A percentile compares a stretch with the other conserved stretches of the same genome.
phyloP scores from a whole-genome alignment of 192 early-diverging fungal genomes.

The Backusella australiensis region DNA sequence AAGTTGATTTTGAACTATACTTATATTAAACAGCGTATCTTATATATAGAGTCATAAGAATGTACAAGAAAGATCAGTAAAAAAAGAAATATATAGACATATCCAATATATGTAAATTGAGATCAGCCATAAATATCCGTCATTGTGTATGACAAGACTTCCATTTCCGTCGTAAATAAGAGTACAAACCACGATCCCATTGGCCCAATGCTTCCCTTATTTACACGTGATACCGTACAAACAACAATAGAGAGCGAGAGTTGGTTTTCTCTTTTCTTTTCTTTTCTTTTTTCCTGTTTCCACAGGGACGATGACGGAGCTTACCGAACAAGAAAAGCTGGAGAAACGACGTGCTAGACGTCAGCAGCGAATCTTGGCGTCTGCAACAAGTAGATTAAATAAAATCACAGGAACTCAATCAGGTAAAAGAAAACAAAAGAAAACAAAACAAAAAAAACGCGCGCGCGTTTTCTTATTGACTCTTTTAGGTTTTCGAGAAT shows the following conservation, averaged over 20 bases:
- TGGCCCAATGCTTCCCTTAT: not conserved
- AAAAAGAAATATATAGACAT: not conserved
- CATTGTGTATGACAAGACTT: not conserved
- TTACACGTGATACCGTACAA: not conserved
- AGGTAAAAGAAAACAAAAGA: slow-evolving; percentile 1
- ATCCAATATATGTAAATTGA: not conserved
- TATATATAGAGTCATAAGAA: too few species aligned
- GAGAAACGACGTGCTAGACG: slow-evolving; percentile 27
- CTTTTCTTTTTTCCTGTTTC: not conserved
- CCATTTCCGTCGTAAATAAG: not conserved
- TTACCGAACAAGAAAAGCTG: slow-evolving; percentile 29
- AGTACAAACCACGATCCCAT: not conserved
- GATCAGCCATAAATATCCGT: not conserved
- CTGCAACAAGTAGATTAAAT: slow-evolving; percentile 30
- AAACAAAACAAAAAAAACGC: not conserved
- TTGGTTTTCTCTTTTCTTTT: not conserved
- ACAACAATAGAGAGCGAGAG: not conserved
- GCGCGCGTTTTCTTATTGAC: not conserved
- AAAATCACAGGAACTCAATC: slow-evolving; percentile 36
- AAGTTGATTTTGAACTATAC: too few species aligned
- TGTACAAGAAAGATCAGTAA: too few species aligned
- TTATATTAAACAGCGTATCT: too few species aligned
- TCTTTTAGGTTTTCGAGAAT: not conserved
- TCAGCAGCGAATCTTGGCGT: slow-evolving; percentile 32
- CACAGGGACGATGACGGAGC: slow-evolving; percentile 1